These are phyloP conservation scores for Dryas alaskensis DNA, from an alignment of 306 rosid genomes.

Conservation along the genomic window DNA sequence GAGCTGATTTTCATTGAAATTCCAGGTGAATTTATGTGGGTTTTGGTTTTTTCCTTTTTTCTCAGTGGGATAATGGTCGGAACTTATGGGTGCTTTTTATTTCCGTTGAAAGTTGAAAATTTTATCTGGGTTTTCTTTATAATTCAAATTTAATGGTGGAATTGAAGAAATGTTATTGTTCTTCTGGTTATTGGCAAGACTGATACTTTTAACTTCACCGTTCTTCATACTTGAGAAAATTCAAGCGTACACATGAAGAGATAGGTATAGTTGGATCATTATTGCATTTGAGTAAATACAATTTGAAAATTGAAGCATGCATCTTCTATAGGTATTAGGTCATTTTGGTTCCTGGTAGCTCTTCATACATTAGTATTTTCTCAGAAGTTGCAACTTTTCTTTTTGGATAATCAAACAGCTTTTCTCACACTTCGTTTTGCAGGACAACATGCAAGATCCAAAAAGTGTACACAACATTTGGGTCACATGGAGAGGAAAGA, in stretches of 20 bases:
- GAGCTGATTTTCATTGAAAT: conserved; percentile 18
- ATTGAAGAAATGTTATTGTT: neutral
- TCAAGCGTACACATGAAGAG: too few relatives aligned
- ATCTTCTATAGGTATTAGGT: neutral
- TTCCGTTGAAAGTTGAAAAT: conserved; percentile 13
- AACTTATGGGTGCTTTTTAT: neutral
- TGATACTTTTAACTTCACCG: neutral
- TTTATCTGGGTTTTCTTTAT: conserved; percentile 12
- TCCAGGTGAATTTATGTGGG: neutral
- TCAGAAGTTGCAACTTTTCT: neutral
- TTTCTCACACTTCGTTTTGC: conserved; percentile 26
- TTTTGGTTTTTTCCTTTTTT: neutral
- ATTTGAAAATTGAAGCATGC: neutral
- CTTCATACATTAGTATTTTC: neutral
- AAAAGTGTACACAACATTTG: conserved; percentile 34
- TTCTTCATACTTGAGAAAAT: neutral
- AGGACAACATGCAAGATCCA: conserved; percentile 62
- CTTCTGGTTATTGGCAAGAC: neutral
- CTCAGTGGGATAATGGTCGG: neutral
- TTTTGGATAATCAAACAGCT: neutral
- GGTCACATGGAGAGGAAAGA: conserved; percentile 78
- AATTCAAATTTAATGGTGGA: conserved; percentile 4
- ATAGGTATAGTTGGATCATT: neutral
- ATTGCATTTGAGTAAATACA: neutral
- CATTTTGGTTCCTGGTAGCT: neutral